Base-by-base conservation (phyloP, 768 basidiomycete species). In the Tylopilus felleus region DNA sequence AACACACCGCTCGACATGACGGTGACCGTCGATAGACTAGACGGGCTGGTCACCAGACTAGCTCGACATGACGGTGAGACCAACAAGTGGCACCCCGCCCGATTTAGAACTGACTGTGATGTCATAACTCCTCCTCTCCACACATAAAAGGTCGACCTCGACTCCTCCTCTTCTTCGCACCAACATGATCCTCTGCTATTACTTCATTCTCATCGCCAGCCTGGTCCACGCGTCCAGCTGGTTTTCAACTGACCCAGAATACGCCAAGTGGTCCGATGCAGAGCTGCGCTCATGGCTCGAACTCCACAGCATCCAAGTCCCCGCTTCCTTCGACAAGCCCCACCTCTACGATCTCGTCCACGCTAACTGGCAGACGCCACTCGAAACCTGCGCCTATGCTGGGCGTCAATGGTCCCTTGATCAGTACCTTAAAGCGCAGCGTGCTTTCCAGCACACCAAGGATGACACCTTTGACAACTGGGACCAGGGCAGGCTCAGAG, bases 401-500 rank as follows among this genome's bases (percentile, higher is more conserved):
- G 58, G 69, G 13, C 63, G 62, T 16, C 60, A 62, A 7, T 88
- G 86, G 86, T 77, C 82, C 3, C 70, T 79, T 41, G 85, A 86
- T 47, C 84, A 86, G 60, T 86, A 84, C 66, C 66, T 73, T 45
- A 70, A 73, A 28, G 86, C 87, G 1, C 88, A 90, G 66, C 75
- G 79, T 55, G 71, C 77, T 4, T 91, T 90, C 58, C 61, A 75
- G 17, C 73, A 82, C 55, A 39, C 88, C 56, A 81, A 80, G 53
- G 83, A 84, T 3, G 71, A 77, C 22, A 70, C 82, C 9, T 86
- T 91, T 57, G 89, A 94, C 57, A 74, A 77, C 1, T 98, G 93
- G 93, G 84, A 90, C 66, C 94, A 98, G 64, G 85, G 83, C 13
- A 79, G 78, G 27, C 76, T 97, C 21, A 83, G 94, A 63, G 76